Percentiles rank a stretch among this genome's conserved stretches.
phyloP scores from a whole-genome alignment of 2,329 filamentous ascomycete species.

The Fonsecaea multimorphosa region DNA sequence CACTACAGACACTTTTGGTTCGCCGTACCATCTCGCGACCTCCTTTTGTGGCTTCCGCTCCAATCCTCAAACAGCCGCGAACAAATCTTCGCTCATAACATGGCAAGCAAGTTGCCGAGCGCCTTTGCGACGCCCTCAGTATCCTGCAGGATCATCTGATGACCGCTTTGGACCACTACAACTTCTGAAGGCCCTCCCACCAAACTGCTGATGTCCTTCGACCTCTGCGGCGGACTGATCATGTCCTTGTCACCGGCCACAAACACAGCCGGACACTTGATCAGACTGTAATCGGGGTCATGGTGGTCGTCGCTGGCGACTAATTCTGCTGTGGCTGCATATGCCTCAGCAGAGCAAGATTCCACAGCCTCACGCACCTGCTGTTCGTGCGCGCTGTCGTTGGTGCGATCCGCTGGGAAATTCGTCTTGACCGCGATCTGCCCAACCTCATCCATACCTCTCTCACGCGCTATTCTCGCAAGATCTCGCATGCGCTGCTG shows the following conservation, averaged over 20 bases:
- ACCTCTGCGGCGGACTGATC: slow-evolving; percentile 43
- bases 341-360: slow-evolving; percentile 43
- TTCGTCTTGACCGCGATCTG: slow-evolving; percentile 43
- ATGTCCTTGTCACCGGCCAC: slow-evolving; percentile 44
- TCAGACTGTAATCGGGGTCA: slow-evolving; percentile 44
- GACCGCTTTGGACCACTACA: slow-evolving; percentile 28
- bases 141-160: slow-evolving; percentile 36
- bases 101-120: slow-evolving; percentile 14
- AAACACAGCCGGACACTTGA: slow-evolving; percentile 43
- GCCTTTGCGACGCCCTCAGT: slow-evolving; percentile 26
- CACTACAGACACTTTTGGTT: not conserved
- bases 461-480: slow-evolving; percentile 39
- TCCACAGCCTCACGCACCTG: slow-evolving; percentile 43
- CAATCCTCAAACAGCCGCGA: not conserved
- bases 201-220: slow-evolving; percentile 40
- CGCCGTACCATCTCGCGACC: not conserved
- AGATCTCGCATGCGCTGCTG: slow-evolving; percentile 44
- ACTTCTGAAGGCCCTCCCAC: slow-evolving; percentile 38
- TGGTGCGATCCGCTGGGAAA: slow-evolving; percentile 40
- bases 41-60: not conserved
- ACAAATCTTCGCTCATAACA: slow-evolving; percentile 1
- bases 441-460: slow-evolving; percentile 42
- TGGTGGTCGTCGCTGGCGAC: slow-evolving; percentile 42
- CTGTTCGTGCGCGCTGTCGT: slow-evolving; percentile 31
- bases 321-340: slow-evolving; percentile 44